Base-by-base conservation (phyloP, 2,329 filamentous ascomycete genomes). In the Huntiella decipiens region DNA sequence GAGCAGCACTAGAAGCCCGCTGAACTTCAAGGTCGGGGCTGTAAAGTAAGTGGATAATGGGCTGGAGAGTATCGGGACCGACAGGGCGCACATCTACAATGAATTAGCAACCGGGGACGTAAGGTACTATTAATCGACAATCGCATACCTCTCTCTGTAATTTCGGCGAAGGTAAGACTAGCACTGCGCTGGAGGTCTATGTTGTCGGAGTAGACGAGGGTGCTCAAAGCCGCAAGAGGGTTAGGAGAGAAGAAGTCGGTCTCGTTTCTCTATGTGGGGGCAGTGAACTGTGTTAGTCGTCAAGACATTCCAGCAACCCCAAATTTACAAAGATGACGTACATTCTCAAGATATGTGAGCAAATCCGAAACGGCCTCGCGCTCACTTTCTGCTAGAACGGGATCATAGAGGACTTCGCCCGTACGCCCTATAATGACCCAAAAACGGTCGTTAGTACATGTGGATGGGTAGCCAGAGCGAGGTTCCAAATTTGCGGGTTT, bases 161-260 rank as follows among this genome's bases (percentile, higher is more conserved):
- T 98, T 62, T 98, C 91, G 50, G 91, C 91, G 70, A 98, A 98
- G 2, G 91, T 98, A 62, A 98, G 74, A 61, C 88, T 96, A 45
- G 91, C 91, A 65, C 91, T 96, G 53, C 91, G 76, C 66, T 98
- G 91, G 45, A 98, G 72, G 61, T 98, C 91, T 60, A 98, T 87
- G 66, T 98, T 98, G 63, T 96, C 87, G 48, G 91, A 98, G 62
- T 94, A 98, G 48, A 98, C 91, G 19, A 98, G 74, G 10, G 88
- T 98, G 63, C 85, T 95, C 48, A 98, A 68, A 39, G 91, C 88
- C 63, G 82, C 82, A 48, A 98, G 76, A 39, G 91, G 91, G 58
- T 95, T 87, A 63, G 91, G 91, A 34, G 83, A 80, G 65, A 98
- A 98, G 74, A 98, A 98, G 63, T 98, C 88, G 56, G 87, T 96